Base-by-base conservation (phyloP, 129 eudicot genomes). In the Escallonia herrerae region DNA sequence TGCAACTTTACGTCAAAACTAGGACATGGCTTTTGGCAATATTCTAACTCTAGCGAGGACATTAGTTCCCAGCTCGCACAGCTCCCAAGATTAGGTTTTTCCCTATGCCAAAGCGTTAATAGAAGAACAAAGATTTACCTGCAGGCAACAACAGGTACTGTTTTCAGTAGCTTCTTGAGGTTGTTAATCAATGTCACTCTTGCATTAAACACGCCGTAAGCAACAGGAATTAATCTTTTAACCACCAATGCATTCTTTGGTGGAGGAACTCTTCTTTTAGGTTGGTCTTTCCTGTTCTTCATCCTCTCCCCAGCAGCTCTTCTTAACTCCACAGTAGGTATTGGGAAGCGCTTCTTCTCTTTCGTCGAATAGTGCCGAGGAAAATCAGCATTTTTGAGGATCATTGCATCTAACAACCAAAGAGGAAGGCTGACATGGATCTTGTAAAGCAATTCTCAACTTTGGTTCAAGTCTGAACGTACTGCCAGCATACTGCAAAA, bases 221-320 rank as follows among this genome's bases (percentile, higher is more conserved):
- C 97, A 75, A 86, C 65, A 74, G 97, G 99, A 82, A 94, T 76
- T 60, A 94, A 72, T 6, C 77, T 67, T 70, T 80, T 76, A 65
- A 94, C 86, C 77, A 86, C 69, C 74, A 94, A 80, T 5, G 95
- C 99, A 56, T 68, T 80, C 67, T 80, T 94, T 8, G 99, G 99
- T 54, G 99, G 99, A 53, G 97, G 95, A 56, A 66, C 65, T 13
- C 79, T 66, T 57, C 75, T 72, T 77, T 72, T 86, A 53, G 83
- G 96, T 46, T 77, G 72, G 76, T 74, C 81, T 74, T 69, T 81
- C n/a, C 91, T 79, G 66, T 72, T 81, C 77, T 83, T 94, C 80
- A 82, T 64, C 79, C 99, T 86, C 86, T 89, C 87, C 71, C 99
- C 78, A 65, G 99, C 97, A 58, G 81, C 83, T 72, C 99, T 81